phyloP scores from a whole-genome alignment of 208 protist species.

The Polymyxa betae region DNA sequence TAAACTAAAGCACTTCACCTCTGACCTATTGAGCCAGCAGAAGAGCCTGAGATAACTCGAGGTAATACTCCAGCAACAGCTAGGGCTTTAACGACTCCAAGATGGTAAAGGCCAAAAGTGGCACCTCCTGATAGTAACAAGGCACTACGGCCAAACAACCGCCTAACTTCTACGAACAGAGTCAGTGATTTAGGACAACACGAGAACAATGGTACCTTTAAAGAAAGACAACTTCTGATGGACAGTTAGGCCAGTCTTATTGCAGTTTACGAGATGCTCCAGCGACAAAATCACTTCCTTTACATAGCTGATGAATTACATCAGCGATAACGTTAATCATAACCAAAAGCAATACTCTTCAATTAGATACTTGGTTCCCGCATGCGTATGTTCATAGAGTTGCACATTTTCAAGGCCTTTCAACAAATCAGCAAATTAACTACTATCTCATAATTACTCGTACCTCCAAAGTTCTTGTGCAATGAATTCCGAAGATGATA shows the following conservation, averaged over 20 bases:
- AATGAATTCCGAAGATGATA: conserved; percentile 40
- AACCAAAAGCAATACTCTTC: neutral
- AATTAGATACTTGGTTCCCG: conserved; percentile 19
- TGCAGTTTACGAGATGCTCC: neutral
- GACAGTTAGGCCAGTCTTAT: neutral
- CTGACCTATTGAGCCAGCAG: conserved; percentile 9
- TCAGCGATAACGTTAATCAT: neutral
- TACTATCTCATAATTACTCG: neutral
- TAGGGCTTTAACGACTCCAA: conserved; percentile 46
- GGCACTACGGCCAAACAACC: neutral
- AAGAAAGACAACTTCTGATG: neutral
- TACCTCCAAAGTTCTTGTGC: conserved; percentile 38
- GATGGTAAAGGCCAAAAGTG: conserved; percentile 51
- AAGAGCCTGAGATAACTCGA: conserved; percentile 20
- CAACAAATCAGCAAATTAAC: neutral
- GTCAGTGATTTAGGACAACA: neutral
- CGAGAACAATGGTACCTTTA: neutral
- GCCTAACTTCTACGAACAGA: neutral
- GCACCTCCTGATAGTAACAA: conserved; percentile 30
- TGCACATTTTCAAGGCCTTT: conserved; percentile 44
- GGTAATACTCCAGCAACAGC: neutral
- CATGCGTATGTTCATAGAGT: conserved; percentile 51
- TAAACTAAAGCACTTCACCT: neutral
- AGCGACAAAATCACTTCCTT: conserved; percentile 5
- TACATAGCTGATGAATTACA: neutral